Evolutionary conservation across 768 basidiomycete species (phyloP).

Genomic region (Lactarius deliciosus): DNA sequence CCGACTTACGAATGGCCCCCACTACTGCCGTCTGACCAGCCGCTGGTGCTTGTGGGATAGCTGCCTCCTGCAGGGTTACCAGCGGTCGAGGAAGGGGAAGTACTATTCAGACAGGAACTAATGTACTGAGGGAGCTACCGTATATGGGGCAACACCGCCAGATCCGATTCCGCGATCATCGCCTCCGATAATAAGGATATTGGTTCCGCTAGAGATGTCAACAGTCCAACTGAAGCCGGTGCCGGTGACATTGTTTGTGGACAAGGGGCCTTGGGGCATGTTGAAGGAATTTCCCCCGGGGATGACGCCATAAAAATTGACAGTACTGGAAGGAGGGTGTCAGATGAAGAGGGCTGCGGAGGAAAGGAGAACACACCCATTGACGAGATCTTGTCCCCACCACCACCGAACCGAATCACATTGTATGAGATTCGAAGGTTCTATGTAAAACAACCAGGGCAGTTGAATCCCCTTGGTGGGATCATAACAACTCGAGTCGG

Average conservation of each 20-base stretch:
- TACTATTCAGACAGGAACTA: conserved; percentile 54
- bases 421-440: conserved; percentile 63
- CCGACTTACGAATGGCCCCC: conserved; percentile 28
- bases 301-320: conserved; percentile 69
- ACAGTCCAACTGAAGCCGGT: conserved; percentile 72
- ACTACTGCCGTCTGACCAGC: conserved; percentile 33
- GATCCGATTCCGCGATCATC: conserved; percentile 68
- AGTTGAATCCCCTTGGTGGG: conserved; percentile 47
- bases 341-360: background rate
- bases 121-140: conserved; percentile 51
- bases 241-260: conserved; percentile 44
- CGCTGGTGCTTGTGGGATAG: conserved; percentile 58
- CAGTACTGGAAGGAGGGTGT: conserved; percentile 41
- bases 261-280: conserved; percentile 52
- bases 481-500: conserved; percentile 62
- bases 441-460: conserved; percentile 57
- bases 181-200: conserved; percentile 63
- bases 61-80: conserved; percentile 73
- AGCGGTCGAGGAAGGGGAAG: conserved; percentile 75
- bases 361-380: conserved; percentile 46
- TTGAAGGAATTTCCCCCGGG: conserved; percentile 77
- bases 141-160: conserved; percentile 60
- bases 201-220: conserved; percentile 60
- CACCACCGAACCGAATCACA: conserved; percentile 62
- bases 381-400: conserved; percentile 54